Percentiles rank a stretch among this genome's conserved stretches.
phyloP scores from a whole-genome alignment of 805 yeast species.

The Starmerella stigmatis region DNA sequence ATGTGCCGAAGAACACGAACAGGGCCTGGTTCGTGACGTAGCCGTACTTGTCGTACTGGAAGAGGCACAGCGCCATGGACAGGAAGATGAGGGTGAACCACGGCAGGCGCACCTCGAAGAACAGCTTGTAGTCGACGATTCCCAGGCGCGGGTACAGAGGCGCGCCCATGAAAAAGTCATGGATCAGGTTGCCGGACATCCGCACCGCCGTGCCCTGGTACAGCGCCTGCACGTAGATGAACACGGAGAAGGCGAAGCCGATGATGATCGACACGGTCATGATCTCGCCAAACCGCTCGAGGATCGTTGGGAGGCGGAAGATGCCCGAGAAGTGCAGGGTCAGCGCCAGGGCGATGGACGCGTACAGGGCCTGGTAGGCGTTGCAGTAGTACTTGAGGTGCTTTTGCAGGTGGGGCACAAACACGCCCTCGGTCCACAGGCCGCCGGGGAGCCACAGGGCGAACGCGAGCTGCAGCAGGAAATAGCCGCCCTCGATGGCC shows the following conservation, averaged over 20 bases:
- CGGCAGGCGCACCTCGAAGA: constrained; percentile 92
- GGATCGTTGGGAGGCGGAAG: constrained; percentile 60
- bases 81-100: constrained; percentile 86
- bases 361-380: constrained; percentile 76
- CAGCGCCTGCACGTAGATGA: constrained; percentile 59
- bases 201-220: constrained; percentile 67
- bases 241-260: constrained; percentile 61
- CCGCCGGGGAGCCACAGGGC: constrained; percentile 79
- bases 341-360: constrained; percentile 47
- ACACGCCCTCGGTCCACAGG: constrained; percentile 89
- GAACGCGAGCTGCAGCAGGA: constrained; percentile 56
- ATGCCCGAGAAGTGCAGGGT: constrained; percentile 61
- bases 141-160: constrained; percentile 95
- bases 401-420: constrained; percentile 67
- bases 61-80: constrained; percentile 59
- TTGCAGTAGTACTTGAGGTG: constrained; percentile 90
- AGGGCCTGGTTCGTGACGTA: constrained; percentile 63
- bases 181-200: constrained; percentile 82
- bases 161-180: constrained; percentile 95
- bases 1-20: constrained; percentile 71
- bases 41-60: constrained; percentile 77
- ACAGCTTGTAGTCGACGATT: constrained; percentile 86
- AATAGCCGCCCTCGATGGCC: constrained; percentile 59
- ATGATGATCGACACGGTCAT: constrained; percentile 83
- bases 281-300: constrained; percentile 79